A percentile compares a stretch with the other conserved stretches of the same genome.
These are phyloP conservation scores for Dimargaris xerosporica DNA, from an alignment of 192 early-diverging fungal species.

Conservation along the genomic window DNA sequence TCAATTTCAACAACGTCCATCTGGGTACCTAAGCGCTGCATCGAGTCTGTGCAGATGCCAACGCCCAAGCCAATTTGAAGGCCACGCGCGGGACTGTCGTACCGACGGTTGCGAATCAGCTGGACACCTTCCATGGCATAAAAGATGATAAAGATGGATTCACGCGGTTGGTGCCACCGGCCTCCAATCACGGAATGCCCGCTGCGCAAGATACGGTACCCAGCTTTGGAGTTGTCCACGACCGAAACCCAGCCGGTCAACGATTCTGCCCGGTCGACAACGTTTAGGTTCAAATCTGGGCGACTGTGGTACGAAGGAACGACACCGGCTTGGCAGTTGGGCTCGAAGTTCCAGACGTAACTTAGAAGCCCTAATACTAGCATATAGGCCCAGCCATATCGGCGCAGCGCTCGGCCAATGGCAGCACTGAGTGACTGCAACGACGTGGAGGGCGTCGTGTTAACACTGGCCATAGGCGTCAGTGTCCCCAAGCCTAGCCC, in stretches of 20 bases:
- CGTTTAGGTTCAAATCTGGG: constrained; percentile 14
- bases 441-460: not conserved
- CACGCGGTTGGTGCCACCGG: constrained; percentile 42
- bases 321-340: constrained; percentile 33
- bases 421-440: not conserved
- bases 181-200: constrained; percentile 85
- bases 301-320: constrained; percentile 18
- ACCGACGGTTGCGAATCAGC: constrained; percentile 15
- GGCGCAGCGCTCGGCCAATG: constrained; percentile 12
- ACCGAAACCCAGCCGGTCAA: constrained; percentile 69
- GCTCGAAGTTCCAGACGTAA: constrained; percentile 21
- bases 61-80: constrained; percentile 62
- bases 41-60: constrained; percentile 53
- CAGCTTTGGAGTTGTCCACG: constrained; percentile 31
- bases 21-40: constrained; percentile 36
- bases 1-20: constrained; percentile 83
- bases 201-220: constrained; percentile 57
- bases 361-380: constrained; percentile 13
- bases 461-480: not conserved
- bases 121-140: constrained; percentile 69
- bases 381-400: constrained; percentile 14
- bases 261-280: constrained; percentile 59
- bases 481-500: not conserved
- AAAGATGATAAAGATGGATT: constrained; percentile 67
- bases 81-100: constrained; percentile 17